Conservation (phyloP, 2,329 filamentous ascomycete species). For the Xylariales sp. region DNA sequence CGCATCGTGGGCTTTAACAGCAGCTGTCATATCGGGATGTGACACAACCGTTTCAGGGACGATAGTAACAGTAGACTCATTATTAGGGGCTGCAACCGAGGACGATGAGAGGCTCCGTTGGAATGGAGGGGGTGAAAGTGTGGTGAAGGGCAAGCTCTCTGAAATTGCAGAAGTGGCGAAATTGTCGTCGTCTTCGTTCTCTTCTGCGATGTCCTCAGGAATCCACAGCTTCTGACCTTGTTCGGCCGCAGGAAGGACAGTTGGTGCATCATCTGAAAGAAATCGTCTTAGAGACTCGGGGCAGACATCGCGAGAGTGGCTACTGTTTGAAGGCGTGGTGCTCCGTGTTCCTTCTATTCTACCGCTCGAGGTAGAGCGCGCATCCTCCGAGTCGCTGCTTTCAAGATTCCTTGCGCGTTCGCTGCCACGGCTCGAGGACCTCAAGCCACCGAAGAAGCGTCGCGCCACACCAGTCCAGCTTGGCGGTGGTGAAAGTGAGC, state of each 20-base stretch:
- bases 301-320: slow-evolving; percentile 47
- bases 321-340: slow-evolving; percentile 34
- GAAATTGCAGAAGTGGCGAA: slow-evolving; percentile 50
- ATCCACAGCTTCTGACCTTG: slow-evolving; percentile 31
- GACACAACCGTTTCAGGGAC: slow-evolving; percentile 18
- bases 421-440: slow-evolving; percentile 27
- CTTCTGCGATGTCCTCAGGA: slow-evolving; percentile 44
- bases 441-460: slow-evolving; percentile 46
- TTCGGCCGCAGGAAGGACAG: slow-evolving; percentile 27
- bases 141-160: slow-evolving; percentile 39
- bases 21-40: neutral
- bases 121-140: slow-evolving; percentile 50
- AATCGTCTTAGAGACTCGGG: slow-evolving; percentile 51
- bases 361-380: slow-evolving; percentile 2
- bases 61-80: slow-evolving; percentile 15
- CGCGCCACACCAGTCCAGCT: slow-evolving; percentile 41
- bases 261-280: slow-evolving; percentile 40
- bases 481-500: slow-evolving; percentile 44
- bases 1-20: slow-evolving; percentile 4
- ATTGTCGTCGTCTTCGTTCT: slow-evolving; percentile 57
- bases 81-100: slow-evolving; percentile 14
- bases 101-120: slow-evolving; percentile 32
- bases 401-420: slow-evolving; percentile 30
- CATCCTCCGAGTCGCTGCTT: slow-evolving; percentile 18
- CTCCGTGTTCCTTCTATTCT: slow-evolving; percentile 17